Percentiles rank a stretch among this genome's conserved stretches.
phyloP scores from a whole-genome alignment of 2,329 filamentous ascomycete genomes.

The Apiospora hydei region DNA sequence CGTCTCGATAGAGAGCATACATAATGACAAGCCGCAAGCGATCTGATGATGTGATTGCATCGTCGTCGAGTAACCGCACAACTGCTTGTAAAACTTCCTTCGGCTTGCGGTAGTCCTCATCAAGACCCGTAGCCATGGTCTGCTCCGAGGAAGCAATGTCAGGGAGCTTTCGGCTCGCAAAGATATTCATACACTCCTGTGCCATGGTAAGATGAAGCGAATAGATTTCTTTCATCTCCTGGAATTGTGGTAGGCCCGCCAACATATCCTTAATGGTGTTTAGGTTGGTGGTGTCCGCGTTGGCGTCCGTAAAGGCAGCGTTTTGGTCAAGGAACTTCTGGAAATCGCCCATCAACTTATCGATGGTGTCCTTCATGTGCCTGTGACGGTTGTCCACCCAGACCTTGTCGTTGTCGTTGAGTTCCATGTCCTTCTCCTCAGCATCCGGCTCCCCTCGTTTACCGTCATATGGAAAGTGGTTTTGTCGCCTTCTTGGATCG shows the following conservation, averaged over 20 bases:
- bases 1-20: slow-evolving; percentile 86
- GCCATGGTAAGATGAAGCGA: slow-evolving; percentile 96
- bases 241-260: slow-evolving; percentile 91
- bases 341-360: slow-evolving; percentile 91
- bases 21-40: slow-evolving; percentile 85
- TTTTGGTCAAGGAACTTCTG: slow-evolving; percentile 90
- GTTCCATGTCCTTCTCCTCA: slow-evolving; percentile 89
- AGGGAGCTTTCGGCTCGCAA: slow-evolving; percentile 82
- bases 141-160: slow-evolving; percentile 92
- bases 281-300: slow-evolving; percentile 74
- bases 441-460: slow-evolving; percentile 74
- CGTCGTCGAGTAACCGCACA: slow-evolving; percentile 87
- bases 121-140: slow-evolving; percentile 87
- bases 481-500: slow-evolving; percentile 88
- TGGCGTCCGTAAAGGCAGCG: slow-evolving; percentile 84
- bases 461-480: slow-evolving; percentile 82
- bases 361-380: slow-evolving; percentile 98
- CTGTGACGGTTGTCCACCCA: slow-evolving; percentile 95
- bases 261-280: slow-evolving; percentile 98
- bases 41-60: slow-evolving; percentile 73
- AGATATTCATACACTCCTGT: slow-evolving; percentile 94
- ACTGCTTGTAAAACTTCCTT: slow-evolving; percentile 89
- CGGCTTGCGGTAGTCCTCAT: slow-evolving; percentile 90
- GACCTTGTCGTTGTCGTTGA: slow-evolving; percentile 88
- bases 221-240: slow-evolving; percentile 94